These are phyloP conservation scores for Physcia stellaris DNA, from an alignment of 495 filamentous ascomycete species.

Conservation along the genomic window DNA sequence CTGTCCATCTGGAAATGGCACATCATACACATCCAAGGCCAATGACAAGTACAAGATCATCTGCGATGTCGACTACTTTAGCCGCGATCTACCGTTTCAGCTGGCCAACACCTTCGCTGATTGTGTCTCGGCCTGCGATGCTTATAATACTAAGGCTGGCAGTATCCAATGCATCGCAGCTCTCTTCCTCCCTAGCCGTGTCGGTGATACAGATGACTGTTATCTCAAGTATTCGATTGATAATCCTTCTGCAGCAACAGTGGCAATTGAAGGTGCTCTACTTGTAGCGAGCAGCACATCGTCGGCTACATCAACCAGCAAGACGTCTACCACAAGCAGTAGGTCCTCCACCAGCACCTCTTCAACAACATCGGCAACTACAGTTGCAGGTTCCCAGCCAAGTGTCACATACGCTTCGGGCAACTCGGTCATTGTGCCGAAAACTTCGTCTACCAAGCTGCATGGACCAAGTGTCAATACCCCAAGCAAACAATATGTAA, in stretches of 20 bases:
- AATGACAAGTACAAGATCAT: constrained; percentile 12
- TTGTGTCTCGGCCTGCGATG: constrained; percentile 16
- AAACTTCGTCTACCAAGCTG: constrained; percentile 7
- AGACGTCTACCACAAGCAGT: not conserved
- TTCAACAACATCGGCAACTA: not conserved
- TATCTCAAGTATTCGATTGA: constrained; percentile 16
- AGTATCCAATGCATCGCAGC: constrained; percentile 12
- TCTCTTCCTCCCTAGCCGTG: constrained; percentile 11
- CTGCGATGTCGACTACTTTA: constrained; percentile 14
- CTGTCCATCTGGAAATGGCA: constrained; percentile 14
- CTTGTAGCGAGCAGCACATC: not conserved
- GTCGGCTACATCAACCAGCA: not conserved
- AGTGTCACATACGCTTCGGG: constrained; percentile 14
- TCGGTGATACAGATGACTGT: constrained; percentile 12
- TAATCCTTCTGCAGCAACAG: constrained; percentile 4
- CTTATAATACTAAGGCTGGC: constrained; percentile 11
- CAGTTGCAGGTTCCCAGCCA: constrained; percentile 2
- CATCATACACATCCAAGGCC: constrained; percentile 10
- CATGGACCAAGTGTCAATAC: constrained; percentile 14
- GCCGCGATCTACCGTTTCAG: constrained; percentile 10
- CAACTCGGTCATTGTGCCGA: constrained; percentile 10
- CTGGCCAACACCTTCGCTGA: constrained; percentile 12
- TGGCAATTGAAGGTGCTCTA: constrained; percentile 11
- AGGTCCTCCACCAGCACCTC: constrained; percentile 1
- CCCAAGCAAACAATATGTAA: constrained; percentile 17